Evolutionary conservation across 768 basidiomycete genomes (phyloP).

Genomic region (Tremella mesenterica): DNA sequence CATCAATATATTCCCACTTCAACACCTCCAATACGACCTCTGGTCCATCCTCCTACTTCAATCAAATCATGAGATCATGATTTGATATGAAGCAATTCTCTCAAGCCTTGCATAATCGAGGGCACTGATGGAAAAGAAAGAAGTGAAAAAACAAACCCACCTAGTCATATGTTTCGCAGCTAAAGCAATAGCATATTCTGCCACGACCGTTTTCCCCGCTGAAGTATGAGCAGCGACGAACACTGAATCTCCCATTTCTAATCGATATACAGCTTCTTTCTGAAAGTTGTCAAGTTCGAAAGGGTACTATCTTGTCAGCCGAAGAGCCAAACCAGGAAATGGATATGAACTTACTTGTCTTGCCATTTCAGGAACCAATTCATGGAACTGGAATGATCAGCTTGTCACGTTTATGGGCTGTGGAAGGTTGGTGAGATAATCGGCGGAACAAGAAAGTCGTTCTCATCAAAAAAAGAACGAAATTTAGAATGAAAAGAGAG

Average conservation of each 20-base stretch:
- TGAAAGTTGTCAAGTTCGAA: constrained; percentile 98
- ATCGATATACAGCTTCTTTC: constrained; percentile 94
- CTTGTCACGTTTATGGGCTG: neutral
- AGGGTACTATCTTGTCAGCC: constrained; percentile 68
- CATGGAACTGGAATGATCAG: constrained; percentile 52
- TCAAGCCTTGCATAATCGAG: no score
- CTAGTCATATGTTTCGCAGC: constrained; percentile 99
- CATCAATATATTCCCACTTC: constrained; percentile 2
- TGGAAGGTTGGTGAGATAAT: no score
- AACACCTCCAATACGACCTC: no score
- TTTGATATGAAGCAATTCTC: no score
- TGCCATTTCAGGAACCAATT: constrained; percentile 94
- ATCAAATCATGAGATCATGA: no score
- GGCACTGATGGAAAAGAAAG: no score
- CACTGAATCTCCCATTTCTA: constrained; percentile 94
- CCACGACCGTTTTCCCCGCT: constrained; percentile 98
- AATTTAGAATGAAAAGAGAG: neutral
- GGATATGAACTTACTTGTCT: constrained; percentile 59
- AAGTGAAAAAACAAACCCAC: constrained; percentile 47
- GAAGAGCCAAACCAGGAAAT: neutral
- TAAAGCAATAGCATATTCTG: constrained; percentile 94
- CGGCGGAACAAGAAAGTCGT: no score
- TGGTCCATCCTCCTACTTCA: no score
- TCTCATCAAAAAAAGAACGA: neutral
- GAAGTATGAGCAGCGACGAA: constrained; percentile 99